Evolutionary conservation across 2,329 filamentous ascomycete genomes (phyloP).

Genomic region (Monosporascus cannonballus): DNA sequence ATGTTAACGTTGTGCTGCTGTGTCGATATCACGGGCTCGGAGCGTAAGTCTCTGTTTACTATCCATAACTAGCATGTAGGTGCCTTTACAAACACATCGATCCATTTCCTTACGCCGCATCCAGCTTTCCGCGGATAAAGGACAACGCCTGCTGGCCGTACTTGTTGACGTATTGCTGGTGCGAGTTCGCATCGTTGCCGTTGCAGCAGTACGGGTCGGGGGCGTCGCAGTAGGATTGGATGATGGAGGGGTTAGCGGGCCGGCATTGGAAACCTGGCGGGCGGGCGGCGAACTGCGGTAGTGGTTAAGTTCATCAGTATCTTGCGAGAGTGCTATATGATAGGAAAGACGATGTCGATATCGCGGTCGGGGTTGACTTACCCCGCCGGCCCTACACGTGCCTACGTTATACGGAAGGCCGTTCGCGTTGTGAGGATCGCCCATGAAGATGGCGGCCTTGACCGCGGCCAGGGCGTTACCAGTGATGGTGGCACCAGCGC

Average conservation of each 20-base stretch:
- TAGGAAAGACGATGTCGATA: not conserved
- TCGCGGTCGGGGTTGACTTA: conserved; percentile 32
- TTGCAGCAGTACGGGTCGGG: conserved; percentile 62
- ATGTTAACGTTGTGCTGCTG: no score
- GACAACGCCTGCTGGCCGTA: conserved; percentile 53
- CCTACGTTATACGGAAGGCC: conserved; percentile 56
- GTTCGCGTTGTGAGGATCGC: conserved; percentile 49
- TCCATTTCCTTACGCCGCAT: not conserved
- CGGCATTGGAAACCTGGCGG: conserved; percentile 51
- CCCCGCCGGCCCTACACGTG: conserved; percentile 51
- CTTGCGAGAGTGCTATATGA: not conserved
- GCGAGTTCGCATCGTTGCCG: conserved; percentile 52
- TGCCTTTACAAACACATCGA: no score
- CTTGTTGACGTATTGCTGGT: conserved; percentile 57
- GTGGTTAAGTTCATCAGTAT: not conserved
- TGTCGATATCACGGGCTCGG: no score
- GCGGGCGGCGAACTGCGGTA: conserved; percentile 51
- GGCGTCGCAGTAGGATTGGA: conserved; percentile 60
- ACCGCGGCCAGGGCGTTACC: conserved; percentile 45
- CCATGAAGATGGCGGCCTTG: conserved; percentile 58
- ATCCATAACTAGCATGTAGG: no score
- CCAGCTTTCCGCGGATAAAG: conserved; percentile 47
- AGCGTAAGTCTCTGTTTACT: no score
- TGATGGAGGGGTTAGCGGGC: conserved; percentile 41
- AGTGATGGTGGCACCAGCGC: conserved; percentile 39